phyloP scores from a whole-genome alignment of 2,329 filamentous ascomycete genomes.

The Alternaria rosae region DNA sequence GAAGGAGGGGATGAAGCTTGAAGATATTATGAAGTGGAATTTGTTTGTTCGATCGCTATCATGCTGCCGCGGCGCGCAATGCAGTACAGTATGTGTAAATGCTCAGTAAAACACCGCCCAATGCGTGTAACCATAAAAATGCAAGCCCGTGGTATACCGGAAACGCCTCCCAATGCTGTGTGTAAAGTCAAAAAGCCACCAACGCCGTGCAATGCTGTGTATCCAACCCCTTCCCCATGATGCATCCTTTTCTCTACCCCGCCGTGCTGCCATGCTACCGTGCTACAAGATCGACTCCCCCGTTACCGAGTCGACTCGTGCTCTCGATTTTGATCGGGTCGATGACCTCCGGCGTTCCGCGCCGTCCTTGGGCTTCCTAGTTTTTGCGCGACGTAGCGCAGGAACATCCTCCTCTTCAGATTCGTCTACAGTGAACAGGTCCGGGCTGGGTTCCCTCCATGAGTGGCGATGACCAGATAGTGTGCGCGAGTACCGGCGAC shows the following conservation, averaged over 20 bases:
- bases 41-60: slow-evolving; percentile 13
- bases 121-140: slow-evolving; percentile 28
- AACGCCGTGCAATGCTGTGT: slow-evolving; percentile 34
- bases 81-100: slow-evolving; percentile 31
- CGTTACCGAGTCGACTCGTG: slow-evolving; percentile 30
- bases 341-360: slow-evolving; percentile 46
- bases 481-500: slow-evolving; percentile 45
- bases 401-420: slow-evolving; percentile 47
- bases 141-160: slow-evolving; percentile 17
- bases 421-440: slow-evolving; percentile 53
- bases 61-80: slow-evolving; percentile 6
- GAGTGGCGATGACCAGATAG: slow-evolving; percentile 51
- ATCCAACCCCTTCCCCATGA: slow-evolving; percentile 5
- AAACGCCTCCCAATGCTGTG: slow-evolving; percentile 31
- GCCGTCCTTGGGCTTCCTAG: slow-evolving; percentile 46
- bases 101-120: slow-evolving; percentile 38
- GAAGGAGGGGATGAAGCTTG: neutral
- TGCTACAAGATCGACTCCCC: slow-evolving; percentile 43
- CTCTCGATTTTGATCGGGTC: slow-evolving; percentile 37
- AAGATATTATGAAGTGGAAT: slow-evolving; percentile 10
- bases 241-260: neutral
- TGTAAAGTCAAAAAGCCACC: slow-evolving; percentile 12
- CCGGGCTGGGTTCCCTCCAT: slow-evolving; percentile 52
- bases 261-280: neutral
- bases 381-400: slow-evolving; percentile 35